Evolutionary conservation across 768 basidiomycete species (phyloP).

Genomic region (Leccinum fibrillosum): DNA sequence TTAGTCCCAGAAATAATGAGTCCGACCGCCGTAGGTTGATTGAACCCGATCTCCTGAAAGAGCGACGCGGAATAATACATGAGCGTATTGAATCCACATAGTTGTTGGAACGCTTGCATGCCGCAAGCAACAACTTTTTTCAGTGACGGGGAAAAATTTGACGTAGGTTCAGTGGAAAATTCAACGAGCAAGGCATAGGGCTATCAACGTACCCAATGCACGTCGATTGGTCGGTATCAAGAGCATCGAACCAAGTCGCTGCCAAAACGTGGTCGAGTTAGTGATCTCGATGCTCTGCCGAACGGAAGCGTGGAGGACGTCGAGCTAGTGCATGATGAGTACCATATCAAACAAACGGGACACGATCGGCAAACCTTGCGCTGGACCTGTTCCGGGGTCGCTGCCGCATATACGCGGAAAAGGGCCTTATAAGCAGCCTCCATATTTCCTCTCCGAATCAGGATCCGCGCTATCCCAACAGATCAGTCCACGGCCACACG

Average conservation of each 20-base stretch:
- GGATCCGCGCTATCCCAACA: constrained; percentile 49
- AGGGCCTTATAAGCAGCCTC: constrained; percentile 53
- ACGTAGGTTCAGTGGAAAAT: not conserved
- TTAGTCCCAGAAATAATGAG: constrained; percentile 77
- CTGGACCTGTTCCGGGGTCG: constrained; percentile 61
- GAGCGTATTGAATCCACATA: constrained; percentile 82
- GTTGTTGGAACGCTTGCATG: constrained; percentile 80
- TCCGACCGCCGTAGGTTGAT: constrained; percentile 79
- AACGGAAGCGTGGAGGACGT: constrained; percentile 58
- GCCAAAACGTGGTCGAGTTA: constrained; percentile 56
- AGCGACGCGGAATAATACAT: constrained; percentile 75
- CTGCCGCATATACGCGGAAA: constrained; percentile 64
- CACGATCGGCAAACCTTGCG: constrained; percentile 44
- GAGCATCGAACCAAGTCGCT: constrained; percentile 55
- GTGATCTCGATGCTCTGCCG: constrained; percentile 58
- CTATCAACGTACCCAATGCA: constrained; percentile 54
- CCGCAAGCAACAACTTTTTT: constrained; percentile 67
- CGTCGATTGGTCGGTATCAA: constrained; percentile 58
- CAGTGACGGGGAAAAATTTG: no score
- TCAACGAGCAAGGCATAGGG: not conserved
- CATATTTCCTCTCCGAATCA: constrained; percentile 54
- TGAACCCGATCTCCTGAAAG: constrained; percentile 77
- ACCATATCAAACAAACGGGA: not conserved
- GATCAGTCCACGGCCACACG: not conserved
- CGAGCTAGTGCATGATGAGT: constrained; percentile 37